Evolutionary conservation across 148 eudicot genomes (phyloP).

Genomic region (Rhododendron molle): DNA sequence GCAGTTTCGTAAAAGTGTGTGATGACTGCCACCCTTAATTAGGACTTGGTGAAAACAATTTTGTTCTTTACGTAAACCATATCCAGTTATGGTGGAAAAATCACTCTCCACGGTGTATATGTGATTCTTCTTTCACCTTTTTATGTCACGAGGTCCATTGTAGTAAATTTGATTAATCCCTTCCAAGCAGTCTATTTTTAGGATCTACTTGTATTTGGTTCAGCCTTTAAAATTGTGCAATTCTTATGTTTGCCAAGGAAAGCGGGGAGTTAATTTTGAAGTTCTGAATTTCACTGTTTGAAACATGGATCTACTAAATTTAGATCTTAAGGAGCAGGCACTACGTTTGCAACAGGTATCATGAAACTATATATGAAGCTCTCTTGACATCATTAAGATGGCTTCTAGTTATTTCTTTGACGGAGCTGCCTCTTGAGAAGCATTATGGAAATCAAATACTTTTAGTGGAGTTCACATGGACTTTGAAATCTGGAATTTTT

Average conservation of each 20-base stretch:
- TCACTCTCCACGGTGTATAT: neutral
- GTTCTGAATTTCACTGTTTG: neutral
- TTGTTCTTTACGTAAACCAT: neutral
- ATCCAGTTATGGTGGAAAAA: neutral
- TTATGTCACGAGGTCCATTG: neutral
- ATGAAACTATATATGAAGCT: neutral
- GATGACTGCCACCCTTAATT: neutral
- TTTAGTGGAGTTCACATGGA: neutral
- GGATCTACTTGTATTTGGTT: neutral
- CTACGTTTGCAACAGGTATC: neutral
- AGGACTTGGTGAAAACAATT: neutral
- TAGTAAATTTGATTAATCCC: neutral
- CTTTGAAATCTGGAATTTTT: neutral
- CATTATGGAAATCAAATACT: neutral
- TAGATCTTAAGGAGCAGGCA: neutral
- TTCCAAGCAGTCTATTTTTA: neutral
- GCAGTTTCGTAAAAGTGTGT: neutral
- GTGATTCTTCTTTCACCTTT: neutral
- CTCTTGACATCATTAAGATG: conserved; percentile 1
- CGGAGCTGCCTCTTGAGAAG: neutral
- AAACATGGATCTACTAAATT: neutral
- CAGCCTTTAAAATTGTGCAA: neutral
- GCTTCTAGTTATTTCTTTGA: neutral
- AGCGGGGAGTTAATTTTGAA: neutral
- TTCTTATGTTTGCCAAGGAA: neutral